Base-by-base conservation (phyloP, 2,329 filamentous ascomycete species). In the Epichloe baconii region DNA sequence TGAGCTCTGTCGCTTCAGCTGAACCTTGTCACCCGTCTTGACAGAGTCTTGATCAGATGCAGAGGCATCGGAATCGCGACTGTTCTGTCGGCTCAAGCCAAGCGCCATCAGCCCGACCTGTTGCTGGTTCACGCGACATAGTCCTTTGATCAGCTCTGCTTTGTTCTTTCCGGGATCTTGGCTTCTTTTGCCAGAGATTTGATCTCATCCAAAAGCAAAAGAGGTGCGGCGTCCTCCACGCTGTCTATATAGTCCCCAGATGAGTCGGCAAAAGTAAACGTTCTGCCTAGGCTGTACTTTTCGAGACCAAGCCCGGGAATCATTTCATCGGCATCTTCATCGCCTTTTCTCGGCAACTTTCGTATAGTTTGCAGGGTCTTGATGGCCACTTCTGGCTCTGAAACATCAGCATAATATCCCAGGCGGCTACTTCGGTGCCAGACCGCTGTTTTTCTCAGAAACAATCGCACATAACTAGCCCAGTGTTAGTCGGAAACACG, bases 101-200 rank as follows among this genome's bases (percentile, higher is more conserved):
- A 82, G 71, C 55, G 85, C 87, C 53, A 80, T 74, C n/a, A 97
- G 71, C 0, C 88, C 85, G 7, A 77, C 73, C 63, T 97, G 91
- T 53, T 79, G 81, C 52, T 82, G 79, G 63, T 85, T 91, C 61
- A 82, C 80, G 48, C 76, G 77, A n/a, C 81, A 77, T 8, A 97
- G 73, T n/a, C 84, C 83, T 55, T 76, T 77, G 31, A 90, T 69
- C 7, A 97, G 69, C 37, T 94, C 89, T 37, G 78, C 73, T 65
- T 98, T 98, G 60, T 86, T 95, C 66, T 87, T 93, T 1, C 91
- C 59, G 86, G 81, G 0, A 94, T 77, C 59, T 89, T 95, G 3
- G 83, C 86, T 57, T 95, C 88, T 63, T 88, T 96, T 1, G 89
- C 87, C 11, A 98, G 68, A 0, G 67, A 64, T 63, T 93, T 97